Percentiles rank a stretch among this genome's conserved stretches.
phyloP scores from a whole-genome alignment of 352 stramenopile species.

The Thalassiosira ordinaria region DNA sequence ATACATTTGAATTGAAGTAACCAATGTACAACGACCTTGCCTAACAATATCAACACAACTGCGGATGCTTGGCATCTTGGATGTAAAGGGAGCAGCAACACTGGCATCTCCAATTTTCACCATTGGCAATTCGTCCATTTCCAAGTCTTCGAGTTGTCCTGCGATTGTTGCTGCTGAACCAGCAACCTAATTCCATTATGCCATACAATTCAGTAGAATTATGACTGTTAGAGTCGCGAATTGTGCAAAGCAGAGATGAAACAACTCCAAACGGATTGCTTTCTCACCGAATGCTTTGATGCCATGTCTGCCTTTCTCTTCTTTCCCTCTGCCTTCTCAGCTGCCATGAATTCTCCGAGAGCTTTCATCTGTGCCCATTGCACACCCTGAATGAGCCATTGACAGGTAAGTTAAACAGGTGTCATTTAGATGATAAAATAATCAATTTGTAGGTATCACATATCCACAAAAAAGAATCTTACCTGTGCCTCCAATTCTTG shows the following conservation, averaged over 20 bases:
- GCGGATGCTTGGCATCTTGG: slow-evolving; percentile 88
- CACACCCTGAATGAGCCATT: no score
- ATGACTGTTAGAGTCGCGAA: no score
- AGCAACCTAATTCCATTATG: slow-evolving; percentile 64
- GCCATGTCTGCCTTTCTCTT: slow-evolving; percentile 75
- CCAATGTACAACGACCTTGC: slow-evolving; percentile 96
- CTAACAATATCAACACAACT: slow-evolving; percentile 97
- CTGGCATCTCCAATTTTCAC: slow-evolving; percentile 98
- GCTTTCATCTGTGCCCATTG: slow-evolving; percentile 80
- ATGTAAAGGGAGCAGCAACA: slow-evolving; percentile 89
- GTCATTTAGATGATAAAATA: no score
- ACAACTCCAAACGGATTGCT: no score
- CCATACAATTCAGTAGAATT: no score
- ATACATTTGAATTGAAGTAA: slow-evolving; percentile 97
- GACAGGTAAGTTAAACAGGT: no score
- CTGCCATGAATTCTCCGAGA: slow-evolving; percentile 82
- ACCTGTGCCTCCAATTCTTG: slow-evolving; percentile 75
- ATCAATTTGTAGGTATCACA: no score
- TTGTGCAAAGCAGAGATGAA: no score
- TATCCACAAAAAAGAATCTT: no score
- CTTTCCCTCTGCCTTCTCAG: slow-evolving; percentile 74
- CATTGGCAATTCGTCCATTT: slow-evolving; percentile 89
- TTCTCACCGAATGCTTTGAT: slow-evolving; percentile 55
- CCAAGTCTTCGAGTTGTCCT: slow-evolving; percentile 80
- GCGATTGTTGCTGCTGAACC: slow-evolving; percentile 66